phyloP scores from a whole-genome alignment of 2,329 filamentous ascomycete species.

The Monilinia vaccinii-corymbosi region DNA sequence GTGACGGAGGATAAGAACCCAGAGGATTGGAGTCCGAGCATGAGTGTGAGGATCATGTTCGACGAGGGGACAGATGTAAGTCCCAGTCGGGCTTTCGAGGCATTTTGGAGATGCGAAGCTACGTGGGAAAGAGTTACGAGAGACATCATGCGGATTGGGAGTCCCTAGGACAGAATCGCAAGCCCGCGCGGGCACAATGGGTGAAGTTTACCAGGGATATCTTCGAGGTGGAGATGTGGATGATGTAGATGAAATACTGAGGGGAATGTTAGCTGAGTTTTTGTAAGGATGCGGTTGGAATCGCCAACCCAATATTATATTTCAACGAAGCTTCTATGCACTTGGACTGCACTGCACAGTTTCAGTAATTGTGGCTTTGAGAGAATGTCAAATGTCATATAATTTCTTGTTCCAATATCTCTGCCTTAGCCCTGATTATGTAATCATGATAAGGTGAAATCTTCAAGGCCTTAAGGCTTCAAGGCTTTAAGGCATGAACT shows the following conservation, averaged over 20 bases:
- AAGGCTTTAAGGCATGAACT: not conserved
- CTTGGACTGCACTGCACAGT: no score
- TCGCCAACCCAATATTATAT: not conserved
- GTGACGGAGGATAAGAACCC: slow-evolving; percentile 62
- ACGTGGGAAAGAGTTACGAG: slow-evolving; percentile 61
- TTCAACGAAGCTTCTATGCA: not conserved
- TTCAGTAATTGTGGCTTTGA: not conserved
- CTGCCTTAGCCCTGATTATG: slow-evolving; percentile 4
- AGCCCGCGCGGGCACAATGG: slow-evolving; percentile 23
- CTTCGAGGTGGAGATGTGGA: not conserved
- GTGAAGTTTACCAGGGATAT: slow-evolving; percentile 1
- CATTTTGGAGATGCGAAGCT: slow-evolving; percentile 68
- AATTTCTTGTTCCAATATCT: no score
- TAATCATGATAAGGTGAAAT: slow-evolving; percentile 6
- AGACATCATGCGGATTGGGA: slow-evolving; percentile 43
- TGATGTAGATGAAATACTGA: not conserved
- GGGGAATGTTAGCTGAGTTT: not conserved
- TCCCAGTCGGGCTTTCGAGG: slow-evolving; percentile 58
- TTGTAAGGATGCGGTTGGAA: not conserved
- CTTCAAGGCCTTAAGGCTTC: no score
- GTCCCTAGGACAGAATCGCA: slow-evolving; percentile 8
- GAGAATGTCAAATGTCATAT: not conserved
- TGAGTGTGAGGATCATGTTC: slow-evolving; percentile 55
- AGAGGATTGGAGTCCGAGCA: slow-evolving; percentile 56
- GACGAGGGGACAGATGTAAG: slow-evolving; percentile 60